Evolutionary conservation across 2,329 filamentous ascomycete genomes (phyloP).

Genomic region (Colletotrichum sp.): DNA sequence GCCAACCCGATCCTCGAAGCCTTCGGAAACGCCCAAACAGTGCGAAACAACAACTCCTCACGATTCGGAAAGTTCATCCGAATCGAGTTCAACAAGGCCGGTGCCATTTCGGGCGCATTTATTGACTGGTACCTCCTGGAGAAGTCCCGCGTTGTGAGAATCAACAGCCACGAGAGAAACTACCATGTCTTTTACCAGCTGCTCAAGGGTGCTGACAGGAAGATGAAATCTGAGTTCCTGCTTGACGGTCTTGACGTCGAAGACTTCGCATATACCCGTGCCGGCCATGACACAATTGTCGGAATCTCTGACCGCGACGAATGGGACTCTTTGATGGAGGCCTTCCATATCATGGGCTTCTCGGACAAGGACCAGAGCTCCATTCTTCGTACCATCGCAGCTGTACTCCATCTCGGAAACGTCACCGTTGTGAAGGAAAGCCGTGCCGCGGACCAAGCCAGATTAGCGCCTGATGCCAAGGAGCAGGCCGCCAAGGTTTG

Average conservation of each 20-base stretch:
- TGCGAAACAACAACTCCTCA: constrained; percentile 97
- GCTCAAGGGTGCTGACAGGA: constrained; percentile 77
- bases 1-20: constrained; percentile 98
- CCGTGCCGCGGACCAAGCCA: constrained; percentile 86
- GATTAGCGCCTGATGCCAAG: constrained; percentile 76
- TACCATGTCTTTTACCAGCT: constrained; percentile 99
- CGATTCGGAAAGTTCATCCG: constrained; percentile 98
- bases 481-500: constrained; percentile 80
- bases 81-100: constrained; percentile 88
- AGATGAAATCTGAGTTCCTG: constrained; percentile 77
- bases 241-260: constrained; percentile 77
- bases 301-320: constrained; percentile 91
- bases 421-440: constrained; percentile 90
- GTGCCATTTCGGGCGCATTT: constrained; percentile 92
- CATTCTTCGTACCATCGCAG: constrained; percentile 86
- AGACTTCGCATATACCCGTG: constrained; percentile 89
- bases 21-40: constrained; percentile 97
- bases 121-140: constrained; percentile 99
- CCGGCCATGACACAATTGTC: constrained; percentile 88
- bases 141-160: constrained; percentile 93
- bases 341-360: constrained; percentile 94
- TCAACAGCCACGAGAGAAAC: constrained; percentile 88
- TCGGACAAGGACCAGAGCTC: constrained; percentile 80
- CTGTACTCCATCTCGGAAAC: constrained; percentile 92
- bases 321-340: constrained; percentile 89